These are phyloP conservation scores for Pouteria glomerata DNA, from an alignment of 148 eudicot species.

Conservation along the genomic window DNA sequence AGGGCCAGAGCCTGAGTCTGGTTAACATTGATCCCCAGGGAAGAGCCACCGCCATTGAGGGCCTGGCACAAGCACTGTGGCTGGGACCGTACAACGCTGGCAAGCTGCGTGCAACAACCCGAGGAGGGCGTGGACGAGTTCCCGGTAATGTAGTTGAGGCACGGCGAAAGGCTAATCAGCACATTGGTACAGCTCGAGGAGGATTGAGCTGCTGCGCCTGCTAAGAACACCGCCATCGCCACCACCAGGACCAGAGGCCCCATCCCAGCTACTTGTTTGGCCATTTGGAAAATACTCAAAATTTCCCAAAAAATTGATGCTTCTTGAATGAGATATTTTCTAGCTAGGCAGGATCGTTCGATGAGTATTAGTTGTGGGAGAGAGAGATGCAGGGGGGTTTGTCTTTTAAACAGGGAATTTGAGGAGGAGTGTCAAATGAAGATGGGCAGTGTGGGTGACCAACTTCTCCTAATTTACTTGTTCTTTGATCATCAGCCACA, in stretches of 20 bases:
- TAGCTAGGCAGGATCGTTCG: too few species aligned
- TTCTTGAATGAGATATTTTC: too few species aligned
- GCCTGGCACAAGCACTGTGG: conserved; percentile 39
- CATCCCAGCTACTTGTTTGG: conserved; percentile 9
- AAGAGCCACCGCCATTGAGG: conserved; percentile 25
- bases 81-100: conserved; percentile 27
- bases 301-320: too few species aligned
- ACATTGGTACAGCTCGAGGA: conserved; percentile 25
- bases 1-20: conserved; percentile 32
- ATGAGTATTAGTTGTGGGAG: too few species aligned
- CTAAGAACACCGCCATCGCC: conserved; percentile 17
- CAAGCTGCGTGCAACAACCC: conserved; percentile 40
- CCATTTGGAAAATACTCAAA: conserved; percentile 30
- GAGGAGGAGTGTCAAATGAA: background rate
- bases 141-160: conserved; percentile 38
- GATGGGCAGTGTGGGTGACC: conserved; percentile 4
- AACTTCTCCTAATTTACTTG: background rate
- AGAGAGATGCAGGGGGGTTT: too few species aligned
- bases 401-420: background rate
- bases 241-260: conserved; percentile 12
- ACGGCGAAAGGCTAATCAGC: conserved; percentile 41
- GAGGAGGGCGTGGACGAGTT: conserved; percentile 34
- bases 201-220: conserved; percentile 31
- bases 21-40: conserved; percentile 28
- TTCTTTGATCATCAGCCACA: too few species aligned